Percentiles rank a stretch among this genome's conserved stretches.
Conservation (phyloP, 2,329 filamentous ascomycete species). For the Lasiodiplodia theobromae region DNA sequence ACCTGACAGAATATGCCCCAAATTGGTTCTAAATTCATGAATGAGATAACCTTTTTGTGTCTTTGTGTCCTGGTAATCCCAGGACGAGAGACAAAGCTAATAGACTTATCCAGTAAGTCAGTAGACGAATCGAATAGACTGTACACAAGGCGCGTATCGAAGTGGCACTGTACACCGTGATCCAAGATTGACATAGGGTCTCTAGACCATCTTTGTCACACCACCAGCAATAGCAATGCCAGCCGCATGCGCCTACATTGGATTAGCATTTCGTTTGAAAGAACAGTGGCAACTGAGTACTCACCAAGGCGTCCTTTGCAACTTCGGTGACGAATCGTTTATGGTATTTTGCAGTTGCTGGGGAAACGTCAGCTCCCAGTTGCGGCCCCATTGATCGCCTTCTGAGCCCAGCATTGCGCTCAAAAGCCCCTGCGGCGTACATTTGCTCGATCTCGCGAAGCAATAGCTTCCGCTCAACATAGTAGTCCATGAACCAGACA, state of each 20-base stretch:
- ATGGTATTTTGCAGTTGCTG: conserved; percentile 9
- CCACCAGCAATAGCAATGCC: not conserved
- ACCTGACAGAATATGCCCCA: too few species aligned
- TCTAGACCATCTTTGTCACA: not conserved
- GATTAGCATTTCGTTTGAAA: not conserved
- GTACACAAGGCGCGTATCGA: not conserved
- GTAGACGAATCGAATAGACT: not conserved
- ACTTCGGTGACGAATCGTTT: conserved; percentile 2
- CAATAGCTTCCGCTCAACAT: conserved; percentile 4
- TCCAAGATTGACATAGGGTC: not conserved
- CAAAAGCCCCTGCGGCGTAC: conserved; percentile 5
- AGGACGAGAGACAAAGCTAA: not conserved
- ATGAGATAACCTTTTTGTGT: too few species aligned
- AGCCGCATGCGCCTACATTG: not conserved
- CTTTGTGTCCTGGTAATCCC: too few species aligned
- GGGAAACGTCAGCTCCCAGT: not conserved
- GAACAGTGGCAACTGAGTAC: not conserved
- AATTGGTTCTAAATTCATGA: too few species aligned
- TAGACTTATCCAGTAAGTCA: not conserved
- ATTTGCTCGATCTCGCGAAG: conserved; percentile 12
- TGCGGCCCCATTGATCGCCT: conserved; percentile 5
- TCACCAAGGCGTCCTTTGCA: conserved; percentile 12
- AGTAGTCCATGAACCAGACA: conserved; percentile 25
- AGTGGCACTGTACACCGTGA: not conserved
- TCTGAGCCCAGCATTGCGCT: not conserved